phyloP scores from a whole-genome alignment of 331 rosid genomes.

The Cydonia oblonga region DNA sequence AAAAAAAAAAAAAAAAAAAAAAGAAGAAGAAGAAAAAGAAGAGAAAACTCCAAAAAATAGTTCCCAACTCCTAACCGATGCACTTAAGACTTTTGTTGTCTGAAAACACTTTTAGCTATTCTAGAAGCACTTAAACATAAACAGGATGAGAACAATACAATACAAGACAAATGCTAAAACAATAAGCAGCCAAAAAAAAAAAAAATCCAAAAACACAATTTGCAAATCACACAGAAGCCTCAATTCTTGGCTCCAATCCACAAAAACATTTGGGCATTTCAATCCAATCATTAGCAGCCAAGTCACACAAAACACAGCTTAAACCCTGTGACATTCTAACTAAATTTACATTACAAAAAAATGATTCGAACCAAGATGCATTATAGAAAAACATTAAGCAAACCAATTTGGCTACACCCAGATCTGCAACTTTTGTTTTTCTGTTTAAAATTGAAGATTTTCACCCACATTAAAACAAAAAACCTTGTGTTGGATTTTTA shows the following conservation, averaged over 20 bases:
- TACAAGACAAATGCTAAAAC: slow-evolving; percentile 8
- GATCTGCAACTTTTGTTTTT: no score
- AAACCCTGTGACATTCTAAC: slow-evolving; percentile 11
- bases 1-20: no score
- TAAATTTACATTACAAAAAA: no score
- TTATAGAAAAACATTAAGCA: no score
- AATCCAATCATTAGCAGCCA: slow-evolving; percentile 54
- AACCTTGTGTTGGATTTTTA: not conserved
- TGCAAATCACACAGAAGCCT: slow-evolving; percentile 36
- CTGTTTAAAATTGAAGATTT: no score
- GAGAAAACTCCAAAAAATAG: no score
- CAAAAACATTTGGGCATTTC: slow-evolving; percentile 59
- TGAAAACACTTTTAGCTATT: no score
- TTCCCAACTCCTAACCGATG: no score
- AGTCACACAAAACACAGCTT: slow-evolving; percentile 48
- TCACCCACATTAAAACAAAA: not conserved
- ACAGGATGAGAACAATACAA: not conserved
- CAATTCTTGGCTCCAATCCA: slow-evolving; percentile 87
- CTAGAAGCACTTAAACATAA: no score
- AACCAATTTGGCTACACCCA: not conserved
- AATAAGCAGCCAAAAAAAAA: not conserved
- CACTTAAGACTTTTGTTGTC: no score
- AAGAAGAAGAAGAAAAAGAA: no score
- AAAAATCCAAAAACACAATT: not conserved
- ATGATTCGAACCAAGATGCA: no score